Evolutionary conservation across 2,329 filamentous ascomycete genomes (phyloP).

Genomic region (Ascochyta koolunga): DNA sequence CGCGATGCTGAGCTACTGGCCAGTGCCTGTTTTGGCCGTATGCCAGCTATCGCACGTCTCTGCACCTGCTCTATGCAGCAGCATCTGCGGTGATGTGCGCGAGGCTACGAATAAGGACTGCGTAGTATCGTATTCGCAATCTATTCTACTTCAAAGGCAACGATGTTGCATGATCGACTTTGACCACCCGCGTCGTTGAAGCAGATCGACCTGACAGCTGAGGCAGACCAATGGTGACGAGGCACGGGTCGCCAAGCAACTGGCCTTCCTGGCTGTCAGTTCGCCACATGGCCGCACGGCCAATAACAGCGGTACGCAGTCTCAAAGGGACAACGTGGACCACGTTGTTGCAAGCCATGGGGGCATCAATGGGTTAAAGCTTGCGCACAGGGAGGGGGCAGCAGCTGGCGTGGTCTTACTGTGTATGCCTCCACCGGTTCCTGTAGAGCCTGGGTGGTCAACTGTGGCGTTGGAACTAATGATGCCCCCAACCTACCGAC

Average conservation of each 20-base stretch:
- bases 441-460: slow-evolving; percentile 8
- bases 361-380: neutral
- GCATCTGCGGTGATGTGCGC: slow-evolving; percentile 1
- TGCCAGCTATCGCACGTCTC: too few species aligned
- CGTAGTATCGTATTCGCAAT: slow-evolving; percentile 9
- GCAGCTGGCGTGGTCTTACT: slow-evolving; percentile 5
- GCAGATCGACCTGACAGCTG: slow-evolving; percentile 9
- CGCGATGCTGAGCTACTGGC: neutral
- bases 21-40: too few species aligned
- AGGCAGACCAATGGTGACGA: slow-evolving; percentile 14
- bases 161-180: slow-evolving; percentile 19
- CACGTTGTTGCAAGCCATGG: neutral
- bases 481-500: slow-evolving; percentile 7
- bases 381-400: slow-evolving; percentile 7
- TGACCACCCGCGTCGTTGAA: neutral
- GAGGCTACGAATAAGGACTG: neutral
- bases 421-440: neutral
- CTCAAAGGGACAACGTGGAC: neutral
- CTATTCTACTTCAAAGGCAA: slow-evolving; percentile 13
- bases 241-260: slow-evolving; percentile 2
- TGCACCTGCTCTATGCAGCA: neutral
- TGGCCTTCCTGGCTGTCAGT: slow-evolving; percentile 1
- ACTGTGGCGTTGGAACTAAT: slow-evolving; percentile 7
- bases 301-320: slow-evolving; percentile 1
- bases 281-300: slow-evolving; percentile 16